These are phyloP conservation scores for Hygrocybe punicea DNA, from an alignment of 768 basidiomycete species.

Conservation along the genomic window DNA sequence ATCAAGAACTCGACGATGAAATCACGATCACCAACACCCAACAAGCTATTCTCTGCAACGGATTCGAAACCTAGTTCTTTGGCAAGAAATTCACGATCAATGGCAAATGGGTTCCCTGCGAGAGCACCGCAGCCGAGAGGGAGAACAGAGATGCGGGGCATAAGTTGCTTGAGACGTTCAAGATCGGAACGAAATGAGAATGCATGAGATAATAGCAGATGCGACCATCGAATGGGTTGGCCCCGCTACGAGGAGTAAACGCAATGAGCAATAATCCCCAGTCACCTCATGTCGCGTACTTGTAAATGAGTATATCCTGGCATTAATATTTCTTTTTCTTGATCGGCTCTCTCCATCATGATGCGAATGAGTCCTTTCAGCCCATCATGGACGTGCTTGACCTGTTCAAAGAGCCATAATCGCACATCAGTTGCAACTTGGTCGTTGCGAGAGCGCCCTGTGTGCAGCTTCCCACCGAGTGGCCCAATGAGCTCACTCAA, in stretches of 20 bases:
- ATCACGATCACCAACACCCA: slow-evolving; percentile 95
- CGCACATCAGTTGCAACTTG: slow-evolving; percentile 99
- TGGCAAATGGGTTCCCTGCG: slow-evolving; percentile 92
- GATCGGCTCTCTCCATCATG: slow-evolving; percentile 88
- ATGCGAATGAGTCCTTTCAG: slow-evolving; percentile 80
- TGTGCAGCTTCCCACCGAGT: slow-evolving; percentile 93
- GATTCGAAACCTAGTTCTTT: slow-evolving; percentile 85
- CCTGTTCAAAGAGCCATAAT: slow-evolving; percentile 86
- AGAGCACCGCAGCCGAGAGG: slow-evolving; percentile 93
- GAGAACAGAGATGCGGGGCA: slow-evolving; percentile 88
- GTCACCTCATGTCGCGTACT: slow-evolving; percentile 42
- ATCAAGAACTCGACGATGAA: slow-evolving; percentile 97
- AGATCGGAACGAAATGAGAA: slow-evolving; percentile 91
- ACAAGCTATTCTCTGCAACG: slow-evolving; percentile 93
- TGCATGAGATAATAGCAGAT: slow-evolving; percentile 91
- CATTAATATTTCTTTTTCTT: slow-evolving; percentile 84
- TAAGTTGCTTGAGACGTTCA: slow-evolving; percentile 74
- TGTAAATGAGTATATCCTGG: slow-evolving; percentile 98
- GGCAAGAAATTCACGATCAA: slow-evolving; percentile 91
- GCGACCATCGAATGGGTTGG: slow-evolving; percentile 98
- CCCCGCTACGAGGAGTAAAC: slow-evolving; percentile 59
- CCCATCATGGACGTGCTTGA: slow-evolving; percentile 58
- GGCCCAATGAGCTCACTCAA: slow-evolving; percentile 90
- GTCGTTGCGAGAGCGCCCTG: slow-evolving; percentile 95
- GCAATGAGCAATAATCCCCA: not conserved